Percentiles rank a stretch among this genome's conserved stretches.
Evolutionary conservation across 73 alveolate genomes (phyloP).

Genomic region (Durusdinium trenchii): DNA sequence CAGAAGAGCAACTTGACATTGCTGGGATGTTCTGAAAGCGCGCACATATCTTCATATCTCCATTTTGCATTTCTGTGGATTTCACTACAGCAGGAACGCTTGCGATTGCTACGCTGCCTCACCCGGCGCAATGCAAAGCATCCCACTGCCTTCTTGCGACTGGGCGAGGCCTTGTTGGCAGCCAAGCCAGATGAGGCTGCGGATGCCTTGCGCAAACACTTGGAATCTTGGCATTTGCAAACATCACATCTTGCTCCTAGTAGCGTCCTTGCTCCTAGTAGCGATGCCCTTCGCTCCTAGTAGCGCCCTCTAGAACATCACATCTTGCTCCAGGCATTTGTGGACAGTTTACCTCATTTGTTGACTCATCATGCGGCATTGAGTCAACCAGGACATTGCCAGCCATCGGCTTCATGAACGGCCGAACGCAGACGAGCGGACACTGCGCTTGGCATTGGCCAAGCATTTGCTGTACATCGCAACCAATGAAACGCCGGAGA

Average conservation of each 20-base stretch:
- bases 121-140: not conserved
- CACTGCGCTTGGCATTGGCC: slow-evolving; percentile 34
- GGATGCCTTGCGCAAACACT: slow-evolving; percentile 38
- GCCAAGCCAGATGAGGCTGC: slow-evolving; percentile 39
- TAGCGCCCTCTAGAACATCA: not conserved
- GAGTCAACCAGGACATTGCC: slow-evolving; percentile 35
- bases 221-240: slow-evolving; percentile 1
- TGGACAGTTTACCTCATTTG: not conserved
- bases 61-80: not conserved
- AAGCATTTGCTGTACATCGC: slow-evolving; percentile 45
- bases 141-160: slow-evolving; percentile 24
- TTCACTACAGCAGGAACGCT: not conserved
- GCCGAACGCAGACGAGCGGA: not conserved
- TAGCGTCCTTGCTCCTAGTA: not conserved
- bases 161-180: slow-evolving; percentile 22
- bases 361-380: not conserved
- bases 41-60: too few relatives aligned
- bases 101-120: slow-evolving; percentile 41
- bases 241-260: not conserved
- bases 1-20: too few relatives aligned
- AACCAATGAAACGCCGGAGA: not conserved
- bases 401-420: not conserved
- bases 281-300: too few relatives aligned
- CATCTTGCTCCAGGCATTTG: not conserved
- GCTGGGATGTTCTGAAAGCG: too few relatives aligned